Evolutionary conservation across 2,329 filamentous ascomycete genomes (phyloP).

Genomic region (Colletotrichum somersetense): DNA sequence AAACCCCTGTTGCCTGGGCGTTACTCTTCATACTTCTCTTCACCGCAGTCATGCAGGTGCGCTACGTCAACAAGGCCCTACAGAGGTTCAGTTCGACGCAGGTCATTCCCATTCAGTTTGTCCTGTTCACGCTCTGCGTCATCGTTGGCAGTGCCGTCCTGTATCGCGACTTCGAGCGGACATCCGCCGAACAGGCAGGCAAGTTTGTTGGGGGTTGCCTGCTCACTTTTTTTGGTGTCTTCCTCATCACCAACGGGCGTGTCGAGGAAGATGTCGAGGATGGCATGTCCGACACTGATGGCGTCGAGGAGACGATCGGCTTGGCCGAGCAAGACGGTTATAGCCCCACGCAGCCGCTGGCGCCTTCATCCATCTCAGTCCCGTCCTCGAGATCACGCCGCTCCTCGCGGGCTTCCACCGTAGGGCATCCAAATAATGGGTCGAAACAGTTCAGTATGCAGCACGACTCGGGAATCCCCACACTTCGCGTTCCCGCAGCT

Average conservation of each 20-base stretch:
- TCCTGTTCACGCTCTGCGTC: slow-evolving; percentile 94
- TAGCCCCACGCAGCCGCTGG: slow-evolving; percentile 53
- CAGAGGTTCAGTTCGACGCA: slow-evolving; percentile 97
- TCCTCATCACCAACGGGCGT: slow-evolving; percentile 91
- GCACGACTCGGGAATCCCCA: slow-evolving; percentile 53
- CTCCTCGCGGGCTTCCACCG: slow-evolving; percentile 62
- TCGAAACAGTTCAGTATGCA: slow-evolving; percentile 54
- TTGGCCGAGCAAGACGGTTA: slow-evolving; percentile 64
- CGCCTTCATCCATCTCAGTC: slow-evolving; percentile 50
- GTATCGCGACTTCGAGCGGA: slow-evolving; percentile 94
- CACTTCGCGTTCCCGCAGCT: slow-evolving; percentile 51
- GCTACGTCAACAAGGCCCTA: slow-evolving; percentile 89
- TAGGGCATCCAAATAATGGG: slow-evolving; percentile 54
- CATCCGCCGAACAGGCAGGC: slow-evolving; percentile 76
- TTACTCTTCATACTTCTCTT: slow-evolving; percentile 82
- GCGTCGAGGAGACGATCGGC: slow-evolving; percentile 74
- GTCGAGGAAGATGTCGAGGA: slow-evolving; percentile 70
- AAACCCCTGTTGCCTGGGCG: slow-evolving; percentile 91
- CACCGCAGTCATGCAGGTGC: slow-evolving; percentile 96
- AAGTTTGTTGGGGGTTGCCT: slow-evolving; percentile 94
- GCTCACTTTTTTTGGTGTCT: slow-evolving; percentile 96
- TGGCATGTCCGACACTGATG: slow-evolving; percentile 66
- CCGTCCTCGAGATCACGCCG: slow-evolving; percentile 55
- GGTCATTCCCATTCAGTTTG: slow-evolving; percentile 97
- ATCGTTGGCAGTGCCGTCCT: slow-evolving; percentile 94